phyloP scores from a whole-genome alignment of 345 rosid genomes.

The Viola odorata region DNA sequence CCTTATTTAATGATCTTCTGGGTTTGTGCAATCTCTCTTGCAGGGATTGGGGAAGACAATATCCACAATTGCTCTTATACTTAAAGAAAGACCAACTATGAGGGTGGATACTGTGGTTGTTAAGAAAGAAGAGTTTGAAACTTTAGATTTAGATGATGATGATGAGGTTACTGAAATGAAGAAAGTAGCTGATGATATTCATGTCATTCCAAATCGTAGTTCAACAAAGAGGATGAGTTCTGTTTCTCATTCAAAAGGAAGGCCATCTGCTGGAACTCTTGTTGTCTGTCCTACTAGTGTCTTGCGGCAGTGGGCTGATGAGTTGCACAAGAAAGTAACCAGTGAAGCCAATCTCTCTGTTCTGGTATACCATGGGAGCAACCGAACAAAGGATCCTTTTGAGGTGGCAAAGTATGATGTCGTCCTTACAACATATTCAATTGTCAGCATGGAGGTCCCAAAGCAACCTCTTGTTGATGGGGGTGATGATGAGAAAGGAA shows the following conservation, averaged over 20 bases:
- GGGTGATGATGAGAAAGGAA: slow-evolving; percentile 56
- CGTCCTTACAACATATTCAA: slow-evolving; percentile 89
- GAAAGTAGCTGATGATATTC: slow-evolving; percentile 23
- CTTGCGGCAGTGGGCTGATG: slow-evolving; percentile 91
- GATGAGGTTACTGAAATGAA: slow-evolving; percentile 27
- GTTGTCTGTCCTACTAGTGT: slow-evolving; percentile 98
- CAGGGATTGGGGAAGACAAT: slow-evolving; percentile 96
- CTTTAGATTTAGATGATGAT: slow-evolving; percentile 64
- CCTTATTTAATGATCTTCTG: background rate
- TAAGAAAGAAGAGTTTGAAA: slow-evolving; percentile 42
- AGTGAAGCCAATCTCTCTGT: slow-evolving; percentile 60
- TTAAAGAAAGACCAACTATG: slow-evolving; percentile 62
- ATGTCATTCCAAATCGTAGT: slow-evolving; percentile 18
- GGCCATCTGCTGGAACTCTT: slow-evolving; percentile 94
- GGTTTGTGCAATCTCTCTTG: slow-evolving; percentile 23
- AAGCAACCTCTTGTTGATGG: slow-evolving; percentile 66
- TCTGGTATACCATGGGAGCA: slow-evolving; percentile 85
- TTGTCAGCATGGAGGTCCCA: slow-evolving; percentile 97
- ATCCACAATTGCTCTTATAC: slow-evolving; percentile 91
- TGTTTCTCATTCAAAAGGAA: slow-evolving; percentile 44
- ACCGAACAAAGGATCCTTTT: slow-evolving; percentile 77
- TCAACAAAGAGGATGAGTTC: slow-evolving; percentile 15
- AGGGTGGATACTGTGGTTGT: slow-evolving; percentile 28
- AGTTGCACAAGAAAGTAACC: slow-evolving; percentile 70
- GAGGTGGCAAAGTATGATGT: slow-evolving; percentile 88